These are phyloP conservation scores for Tetradesmus obliquus DNA, from an alignment of 139 green algal species.

Conservation along the genomic window DNA sequence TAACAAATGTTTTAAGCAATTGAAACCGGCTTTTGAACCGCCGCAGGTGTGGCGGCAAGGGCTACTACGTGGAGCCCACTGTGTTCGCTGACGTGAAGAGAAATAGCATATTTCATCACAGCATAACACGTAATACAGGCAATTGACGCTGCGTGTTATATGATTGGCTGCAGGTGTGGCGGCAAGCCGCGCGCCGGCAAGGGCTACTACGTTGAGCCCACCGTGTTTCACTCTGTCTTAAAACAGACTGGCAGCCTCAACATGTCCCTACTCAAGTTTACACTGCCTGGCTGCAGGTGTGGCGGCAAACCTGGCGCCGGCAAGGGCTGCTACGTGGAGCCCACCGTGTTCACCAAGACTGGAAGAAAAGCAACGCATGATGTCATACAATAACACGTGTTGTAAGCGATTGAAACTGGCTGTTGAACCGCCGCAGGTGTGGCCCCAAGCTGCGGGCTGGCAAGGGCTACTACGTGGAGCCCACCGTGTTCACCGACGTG, in stretches of 20 bases:
- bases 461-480: too few species aligned
- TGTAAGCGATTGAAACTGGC: too few species aligned
- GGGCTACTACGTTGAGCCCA: constrained; percentile 82
- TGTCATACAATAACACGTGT: too few species aligned
- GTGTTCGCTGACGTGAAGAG: constrained; percentile 65
- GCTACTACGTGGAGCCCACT: constrained; percentile 78
- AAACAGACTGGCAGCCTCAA: too few species aligned
- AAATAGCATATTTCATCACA: background rate
- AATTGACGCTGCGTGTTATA: too few species aligned
- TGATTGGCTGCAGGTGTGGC: constrained; percentile 43
- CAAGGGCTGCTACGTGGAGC: constrained; percentile 78
- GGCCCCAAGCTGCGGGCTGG: constrained; percentile 52
- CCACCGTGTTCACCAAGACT: constrained; percentile 81
- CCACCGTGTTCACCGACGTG: too few species aligned
- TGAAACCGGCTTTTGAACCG: too few species aligned
- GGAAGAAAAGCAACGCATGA: constrained; percentile 56
- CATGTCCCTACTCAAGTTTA: too few species aligned
- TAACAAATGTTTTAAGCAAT: too few species aligned
- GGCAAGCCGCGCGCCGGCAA: constrained; percentile 53
- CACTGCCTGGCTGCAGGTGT: constrained; percentile 29
- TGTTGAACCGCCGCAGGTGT: constrained; percentile 8
- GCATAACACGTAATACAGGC: too few species aligned
- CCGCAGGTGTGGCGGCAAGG: constrained; percentile 54
- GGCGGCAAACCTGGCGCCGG: constrained; percentile 53
- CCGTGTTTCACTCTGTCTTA: too few species aligned